Conservation (phyloP, 495 filamentous ascomycete genomes). For the Amorphotheca resinae region DNA sequence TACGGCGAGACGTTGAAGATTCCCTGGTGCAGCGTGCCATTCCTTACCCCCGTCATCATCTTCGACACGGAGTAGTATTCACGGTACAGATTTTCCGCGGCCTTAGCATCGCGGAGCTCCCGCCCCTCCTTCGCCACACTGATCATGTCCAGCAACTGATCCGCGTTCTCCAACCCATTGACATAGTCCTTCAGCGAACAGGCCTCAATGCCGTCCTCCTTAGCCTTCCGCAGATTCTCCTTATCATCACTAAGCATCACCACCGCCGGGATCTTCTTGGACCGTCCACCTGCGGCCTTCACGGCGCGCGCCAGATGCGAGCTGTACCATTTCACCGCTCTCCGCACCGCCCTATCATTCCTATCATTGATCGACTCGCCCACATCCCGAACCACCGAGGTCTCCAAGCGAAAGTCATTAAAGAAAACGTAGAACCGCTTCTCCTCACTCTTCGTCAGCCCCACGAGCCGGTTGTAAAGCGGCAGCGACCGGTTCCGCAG, state of each 20-base stretch:
- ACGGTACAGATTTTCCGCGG: constrained; percentile 61
- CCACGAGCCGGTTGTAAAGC: constrained; percentile 84
- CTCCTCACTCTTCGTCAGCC: constrained; percentile 82
- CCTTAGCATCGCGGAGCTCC: constrained; percentile 46
- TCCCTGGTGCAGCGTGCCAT: constrained; percentile 80
- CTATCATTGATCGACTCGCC: constrained; percentile 93
- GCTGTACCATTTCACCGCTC: constrained; percentile 78
- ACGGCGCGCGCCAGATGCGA: constrained; percentile 57
- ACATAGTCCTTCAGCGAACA: constrained; percentile 69
- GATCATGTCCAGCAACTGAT: constrained; percentile 89
- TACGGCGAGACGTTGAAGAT: constrained; percentile 93
- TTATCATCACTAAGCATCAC: constrained; percentile 92
- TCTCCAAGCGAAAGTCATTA: constrained; percentile 93
- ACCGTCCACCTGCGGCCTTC: constrained; percentile 37
- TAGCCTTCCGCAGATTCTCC: constrained; percentile 74
- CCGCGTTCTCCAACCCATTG: constrained; percentile 66
- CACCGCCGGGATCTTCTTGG: constrained; percentile 55
- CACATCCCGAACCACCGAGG: constrained; percentile 58
- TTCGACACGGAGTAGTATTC: constrained; percentile 84
- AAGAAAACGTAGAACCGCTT: constrained; percentile 98
- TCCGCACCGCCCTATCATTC: constrained; percentile 84
- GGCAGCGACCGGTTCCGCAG: constrained; percentile 86
- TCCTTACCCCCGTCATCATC: constrained; percentile 84
- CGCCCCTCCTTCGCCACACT: constrained; percentile 57
- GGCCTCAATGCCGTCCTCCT: constrained; percentile 54